These are phyloP conservation scores for Nakazawaea anatomiae DNA, from an alignment of 805 yeast species.

Conservation along the genomic window DNA sequence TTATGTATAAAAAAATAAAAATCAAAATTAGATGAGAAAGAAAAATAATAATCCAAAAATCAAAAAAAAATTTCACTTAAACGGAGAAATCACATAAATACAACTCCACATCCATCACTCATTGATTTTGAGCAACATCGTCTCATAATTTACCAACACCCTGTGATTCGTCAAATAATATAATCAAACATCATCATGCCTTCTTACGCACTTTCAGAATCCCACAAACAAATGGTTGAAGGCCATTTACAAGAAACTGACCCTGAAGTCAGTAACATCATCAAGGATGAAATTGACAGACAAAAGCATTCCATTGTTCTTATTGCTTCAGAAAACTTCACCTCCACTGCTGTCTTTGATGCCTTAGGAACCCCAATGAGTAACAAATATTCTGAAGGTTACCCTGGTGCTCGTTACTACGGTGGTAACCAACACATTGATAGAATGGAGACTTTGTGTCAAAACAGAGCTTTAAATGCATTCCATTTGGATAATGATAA, in stretches of 20 bases:
- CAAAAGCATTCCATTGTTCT: slow-evolving; percentile 91
- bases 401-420: slow-evolving; percentile 98
- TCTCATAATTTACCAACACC: no score
- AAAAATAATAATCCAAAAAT: no score
- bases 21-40: no score
- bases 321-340: slow-evolving; percentile 96
- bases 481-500: slow-evolving; percentile 70
- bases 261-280: slow-evolving; percentile 72
- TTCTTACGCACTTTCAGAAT: slow-evolving; percentile 59
- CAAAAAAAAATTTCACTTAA: no score
- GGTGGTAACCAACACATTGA: slow-evolving; percentile 98
- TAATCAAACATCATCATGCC: no score
- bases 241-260: slow-evolving; percentile 60
- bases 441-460: slow-evolving; percentile 88
- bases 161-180: no score
- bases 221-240: slow-evolving; percentile 62
- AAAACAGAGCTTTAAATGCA: slow-evolving; percentile 88
- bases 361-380: slow-evolving; percentile 97
- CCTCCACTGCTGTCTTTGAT: slow-evolving; percentile 93
- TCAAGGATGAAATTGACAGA: slow-evolving; percentile 78
- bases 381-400: slow-evolving; percentile 98
- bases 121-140: no score
- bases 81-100: no score
- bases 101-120: no score
- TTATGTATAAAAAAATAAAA: no score